phyloP scores from a whole-genome alignment of 192 early-diverging fungal species.

The Pilobolus umbonatus region DNA sequence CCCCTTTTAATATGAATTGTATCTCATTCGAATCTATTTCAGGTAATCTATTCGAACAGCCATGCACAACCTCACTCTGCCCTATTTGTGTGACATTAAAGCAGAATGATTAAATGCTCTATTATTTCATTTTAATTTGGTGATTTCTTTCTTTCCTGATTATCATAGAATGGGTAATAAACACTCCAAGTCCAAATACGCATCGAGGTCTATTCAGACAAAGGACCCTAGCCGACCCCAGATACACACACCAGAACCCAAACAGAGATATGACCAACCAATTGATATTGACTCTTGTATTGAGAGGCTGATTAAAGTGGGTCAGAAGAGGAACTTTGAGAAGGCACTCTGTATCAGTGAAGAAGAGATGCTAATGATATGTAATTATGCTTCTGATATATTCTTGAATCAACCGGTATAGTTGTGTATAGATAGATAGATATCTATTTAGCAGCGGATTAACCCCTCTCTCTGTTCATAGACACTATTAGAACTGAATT shows the following conservation, averaged over 20 bases:
- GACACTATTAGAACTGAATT: conserved; percentile 8
- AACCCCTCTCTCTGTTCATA: not conserved
- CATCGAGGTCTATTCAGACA: too few relatives aligned
- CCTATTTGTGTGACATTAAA: too few relatives aligned
- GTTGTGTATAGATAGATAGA: not conserved
- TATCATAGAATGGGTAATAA: too few relatives aligned
- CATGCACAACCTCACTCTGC: too few relatives aligned
- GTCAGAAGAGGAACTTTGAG: conserved; percentile 15
- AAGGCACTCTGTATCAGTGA: conserved; percentile 81
- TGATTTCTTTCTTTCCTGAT: too few relatives aligned
- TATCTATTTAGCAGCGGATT: not conserved
- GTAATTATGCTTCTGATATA: conserved; percentile 78
- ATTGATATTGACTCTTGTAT: conserved; percentile 30
- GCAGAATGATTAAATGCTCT: too few relatives aligned
- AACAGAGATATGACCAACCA: not conserved
- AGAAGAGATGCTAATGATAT: conserved; percentile 81
- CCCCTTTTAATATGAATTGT: too few relatives aligned
- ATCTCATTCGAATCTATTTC: too few relatives aligned
- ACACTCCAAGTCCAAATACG: too few relatives aligned
- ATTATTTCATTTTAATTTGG: too few relatives aligned
- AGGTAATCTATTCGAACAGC: too few relatives aligned
- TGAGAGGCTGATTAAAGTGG: conserved; percentile 14
- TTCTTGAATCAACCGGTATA: conserved; percentile 77
- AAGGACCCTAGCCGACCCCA: too few relatives aligned
- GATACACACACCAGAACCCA: not conserved